phyloP scores from a whole-genome alignment of 768 basidiomycete species.

The Cytidiella melzeri region DNA sequence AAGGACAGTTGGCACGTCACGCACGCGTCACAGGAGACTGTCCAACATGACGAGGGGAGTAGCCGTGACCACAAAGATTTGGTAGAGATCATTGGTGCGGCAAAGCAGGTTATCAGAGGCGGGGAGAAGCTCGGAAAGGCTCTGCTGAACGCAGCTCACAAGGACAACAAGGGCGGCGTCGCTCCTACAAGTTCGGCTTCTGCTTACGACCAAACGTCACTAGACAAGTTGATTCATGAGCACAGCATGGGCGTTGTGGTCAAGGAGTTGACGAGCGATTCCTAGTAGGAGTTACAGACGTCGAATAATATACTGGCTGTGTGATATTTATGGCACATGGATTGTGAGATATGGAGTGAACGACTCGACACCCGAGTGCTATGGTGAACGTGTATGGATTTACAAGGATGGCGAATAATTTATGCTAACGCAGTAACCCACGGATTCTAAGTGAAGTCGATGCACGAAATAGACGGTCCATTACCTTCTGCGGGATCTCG shows the following conservation, averaged over 20 bases:
- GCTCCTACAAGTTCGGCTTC: neutral
- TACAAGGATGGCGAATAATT: too few species aligned
- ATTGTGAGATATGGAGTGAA: too few species aligned
- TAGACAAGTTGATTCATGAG: slow-evolving; percentile 7
- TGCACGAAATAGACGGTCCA: neutral
- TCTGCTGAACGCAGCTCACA: slow-evolving; percentile 2
- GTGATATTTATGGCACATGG: too few species aligned
- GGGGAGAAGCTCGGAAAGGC: neutral
- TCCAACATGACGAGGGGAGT: neutral
- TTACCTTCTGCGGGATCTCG: slow-evolving; percentile 1
- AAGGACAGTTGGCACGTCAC: slow-evolving; percentile 42
- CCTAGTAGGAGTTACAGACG: too few species aligned
- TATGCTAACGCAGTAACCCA: neutral
- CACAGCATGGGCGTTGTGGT: slow-evolving; percentile 15
- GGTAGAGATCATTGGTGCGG: neutral
- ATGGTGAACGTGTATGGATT: too few species aligned
- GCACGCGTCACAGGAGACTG: slow-evolving; percentile 11
- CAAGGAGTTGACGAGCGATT: slow-evolving; percentile 8
- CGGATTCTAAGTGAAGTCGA: neutral
- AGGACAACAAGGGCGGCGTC: slow-evolving; percentile 7
- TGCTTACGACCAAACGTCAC: neutral
- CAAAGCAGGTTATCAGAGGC: slow-evolving; percentile 1
- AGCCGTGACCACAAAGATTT: neutral
- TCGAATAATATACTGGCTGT: too few species aligned
- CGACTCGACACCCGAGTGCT: too few species aligned